Evolutionary conservation across 2,329 filamentous ascomycete species (phyloP).

Genomic region (Rhexocercosporidium sp.): DNA sequence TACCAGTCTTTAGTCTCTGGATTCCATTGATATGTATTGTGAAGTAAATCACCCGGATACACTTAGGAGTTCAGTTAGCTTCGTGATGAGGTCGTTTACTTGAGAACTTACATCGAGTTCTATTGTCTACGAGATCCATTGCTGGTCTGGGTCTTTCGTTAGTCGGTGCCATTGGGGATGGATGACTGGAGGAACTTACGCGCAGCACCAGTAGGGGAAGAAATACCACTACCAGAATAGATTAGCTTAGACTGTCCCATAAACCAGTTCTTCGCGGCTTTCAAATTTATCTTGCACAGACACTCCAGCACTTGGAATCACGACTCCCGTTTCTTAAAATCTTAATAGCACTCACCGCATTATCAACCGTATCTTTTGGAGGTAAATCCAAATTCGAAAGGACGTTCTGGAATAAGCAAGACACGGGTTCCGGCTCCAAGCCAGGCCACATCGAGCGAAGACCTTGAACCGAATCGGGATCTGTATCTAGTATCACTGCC

Average conservation of each 20-base stretch:
- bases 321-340: too few species aligned
- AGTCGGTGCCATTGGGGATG: background rate
- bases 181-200: constrained; percentile 1
- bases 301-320: too few species aligned
- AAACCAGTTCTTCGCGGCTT: too few species aligned
- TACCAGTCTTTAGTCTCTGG: constrained; percentile 9
- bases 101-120: background rate
- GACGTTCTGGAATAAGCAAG: constrained; percentile 29
- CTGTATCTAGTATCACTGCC: background rate
- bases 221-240: constrained; percentile 22
- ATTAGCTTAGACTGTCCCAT: background rate
- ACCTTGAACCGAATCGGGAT: constrained; percentile 47
- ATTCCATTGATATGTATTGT: constrained; percentile 9
- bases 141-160: background rate
- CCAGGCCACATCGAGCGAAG: constrained; percentile 58
- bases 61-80: background rate
- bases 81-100: background rate
- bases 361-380: background rate
- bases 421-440: constrained; percentile 28
- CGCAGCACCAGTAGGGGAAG: constrained; percentile 30
- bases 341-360: background rate
- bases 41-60: constrained; percentile 11
- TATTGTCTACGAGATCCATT: background rate
- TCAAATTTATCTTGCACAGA: too few species aligned
- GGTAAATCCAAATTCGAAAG: constrained; percentile 16